A percentile compares a stretch with the other conserved stretches of the same genome.
phyloP scores from a whole-genome alignment of 2,329 filamentous ascomycete genomes.

The Colletotrichum eremochloae region DNA sequence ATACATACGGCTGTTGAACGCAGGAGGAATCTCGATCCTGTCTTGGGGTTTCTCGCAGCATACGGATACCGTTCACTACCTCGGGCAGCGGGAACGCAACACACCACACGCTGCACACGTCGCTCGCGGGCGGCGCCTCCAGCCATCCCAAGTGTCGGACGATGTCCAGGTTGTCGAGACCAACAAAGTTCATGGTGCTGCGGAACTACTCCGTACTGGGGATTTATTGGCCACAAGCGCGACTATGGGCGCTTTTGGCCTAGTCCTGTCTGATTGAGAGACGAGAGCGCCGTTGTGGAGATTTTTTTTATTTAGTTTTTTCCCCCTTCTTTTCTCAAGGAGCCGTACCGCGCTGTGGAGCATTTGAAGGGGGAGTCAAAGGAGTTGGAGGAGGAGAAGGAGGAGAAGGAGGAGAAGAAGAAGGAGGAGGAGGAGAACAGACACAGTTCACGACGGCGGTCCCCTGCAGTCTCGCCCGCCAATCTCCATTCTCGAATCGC shows the following conservation, averaged over 20 bases:
- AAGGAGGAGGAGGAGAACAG: slow-evolving; percentile 1
- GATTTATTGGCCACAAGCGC: slow-evolving; percentile 12
- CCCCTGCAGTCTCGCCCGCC: neutral
- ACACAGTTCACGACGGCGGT: slow-evolving; percentile 5
- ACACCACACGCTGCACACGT: slow-evolving; percentile 2
- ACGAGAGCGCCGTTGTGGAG: slow-evolving; percentile 21
- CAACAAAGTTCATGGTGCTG: slow-evolving; percentile 30
- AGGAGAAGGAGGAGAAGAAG: no score
- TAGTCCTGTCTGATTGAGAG: slow-evolving; percentile 16
- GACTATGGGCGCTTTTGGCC: slow-evolving; percentile 23
- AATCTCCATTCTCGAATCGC: neutral
- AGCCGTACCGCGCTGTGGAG: neutral
- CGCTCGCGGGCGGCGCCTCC: slow-evolving; percentile 7
- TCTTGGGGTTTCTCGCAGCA: slow-evolving; percentile 9
- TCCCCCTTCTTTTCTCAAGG: no score
- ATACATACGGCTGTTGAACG: neutral
- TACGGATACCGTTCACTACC: no score
- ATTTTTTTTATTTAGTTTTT: neutral
- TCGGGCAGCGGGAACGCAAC: slow-evolving; percentile 10
- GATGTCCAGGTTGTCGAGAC: slow-evolving; percentile 18
- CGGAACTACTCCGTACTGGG: slow-evolving; percentile 12
- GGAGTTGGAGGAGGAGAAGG: neutral
- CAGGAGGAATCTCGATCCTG: neutral
- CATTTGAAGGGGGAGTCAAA: neutral
- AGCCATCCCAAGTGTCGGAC: slow-evolving; percentile 38